Conservation (phyloP, 495 filamentous ascomycete genomes). For the Acidomyces sp. region DNA sequence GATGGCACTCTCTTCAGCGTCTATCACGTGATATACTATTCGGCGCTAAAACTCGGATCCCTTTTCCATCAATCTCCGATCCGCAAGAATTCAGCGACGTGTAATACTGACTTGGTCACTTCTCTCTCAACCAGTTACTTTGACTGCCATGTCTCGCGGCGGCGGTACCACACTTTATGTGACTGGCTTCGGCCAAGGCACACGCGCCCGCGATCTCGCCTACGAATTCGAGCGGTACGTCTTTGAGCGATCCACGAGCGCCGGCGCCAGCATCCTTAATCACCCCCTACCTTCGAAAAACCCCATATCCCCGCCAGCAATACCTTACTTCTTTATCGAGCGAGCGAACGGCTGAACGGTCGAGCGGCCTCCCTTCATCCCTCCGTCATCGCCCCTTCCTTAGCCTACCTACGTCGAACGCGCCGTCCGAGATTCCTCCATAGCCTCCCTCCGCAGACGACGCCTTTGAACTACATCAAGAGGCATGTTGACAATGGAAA, state of each 20-base stretch:
- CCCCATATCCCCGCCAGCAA: not conserved
- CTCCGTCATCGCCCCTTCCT: not conserved
- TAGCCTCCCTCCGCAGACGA: too few relatives aligned
- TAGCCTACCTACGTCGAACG: too few relatives aligned
- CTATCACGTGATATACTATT: too few relatives aligned
- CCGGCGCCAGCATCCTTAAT: not conserved
- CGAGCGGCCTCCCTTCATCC: not conserved
- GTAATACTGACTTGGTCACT: too few relatives aligned
- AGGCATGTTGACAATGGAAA: constrained; percentile 20
- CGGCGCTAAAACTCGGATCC: too few relatives aligned
- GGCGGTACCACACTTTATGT: constrained; percentile 92
- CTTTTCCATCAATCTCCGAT: too few relatives aligned
- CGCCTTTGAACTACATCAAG: too few relatives aligned
- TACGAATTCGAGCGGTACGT: constrained; percentile 99
- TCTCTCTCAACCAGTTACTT: too few relatives aligned
- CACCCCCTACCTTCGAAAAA: not conserved
- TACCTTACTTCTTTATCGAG: not conserved
- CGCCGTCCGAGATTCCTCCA: not conserved
- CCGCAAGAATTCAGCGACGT: too few relatives aligned
- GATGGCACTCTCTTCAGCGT: too few relatives aligned
- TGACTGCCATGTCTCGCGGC: too few relatives aligned
- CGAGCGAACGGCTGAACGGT: constrained; percentile 5
- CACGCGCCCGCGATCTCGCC: constrained; percentile 97
- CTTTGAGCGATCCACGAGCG: constrained; percentile 20
- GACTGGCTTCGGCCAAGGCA: constrained; percentile 94